A percentile compares a stretch with the other conserved stretches of the same genome.
Conservation (phyloP, 129 eudicot genomes). For the Glebionis coronaria region DNA sequence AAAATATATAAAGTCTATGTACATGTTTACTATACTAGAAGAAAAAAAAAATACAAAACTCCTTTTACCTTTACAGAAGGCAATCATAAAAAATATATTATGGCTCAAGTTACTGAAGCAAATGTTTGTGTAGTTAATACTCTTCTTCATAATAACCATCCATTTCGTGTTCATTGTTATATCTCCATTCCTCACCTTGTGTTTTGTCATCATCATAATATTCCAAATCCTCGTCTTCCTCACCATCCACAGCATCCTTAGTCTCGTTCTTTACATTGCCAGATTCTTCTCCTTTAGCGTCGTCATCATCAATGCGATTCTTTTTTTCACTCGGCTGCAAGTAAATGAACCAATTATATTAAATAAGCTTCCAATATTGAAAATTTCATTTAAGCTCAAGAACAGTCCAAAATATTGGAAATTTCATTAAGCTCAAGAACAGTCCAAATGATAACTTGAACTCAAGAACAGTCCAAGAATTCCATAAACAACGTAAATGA, state of each 20-base stretch:
- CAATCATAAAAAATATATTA: too few relatives aligned
- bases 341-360: not conserved
- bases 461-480: not conserved
- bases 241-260: not conserved
- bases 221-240: not conserved
- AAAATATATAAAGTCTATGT: too few relatives aligned
- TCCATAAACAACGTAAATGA: not conserved
- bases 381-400: not conserved
- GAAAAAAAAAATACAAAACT: too few relatives aligned
- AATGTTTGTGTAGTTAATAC: not conserved
- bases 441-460: not conserved
- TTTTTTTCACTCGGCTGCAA: conserved; percentile 30
- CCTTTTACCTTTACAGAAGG: too few relatives aligned
- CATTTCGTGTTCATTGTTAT: conserved; percentile 14
- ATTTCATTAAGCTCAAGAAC: not conserved
- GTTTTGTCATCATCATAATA: conserved; percentile 8
- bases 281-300: too few relatives aligned
- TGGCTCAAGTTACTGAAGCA: conserved; percentile 8
- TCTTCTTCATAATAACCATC: conserved; percentile 9
- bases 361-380: not conserved
- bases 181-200: conserved; percentile 2
- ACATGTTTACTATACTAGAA: too few relatives aligned
- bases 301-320: conserved; percentile 13
- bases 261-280: too few relatives aligned
- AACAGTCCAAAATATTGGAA: not conserved